Percentiles rank a stretch among this genome's conserved stretches.
These are phyloP conservation scores for Ballota nigra DNA, from an alignment of 257 asterid genomes.

Conservation along the genomic window DNA sequence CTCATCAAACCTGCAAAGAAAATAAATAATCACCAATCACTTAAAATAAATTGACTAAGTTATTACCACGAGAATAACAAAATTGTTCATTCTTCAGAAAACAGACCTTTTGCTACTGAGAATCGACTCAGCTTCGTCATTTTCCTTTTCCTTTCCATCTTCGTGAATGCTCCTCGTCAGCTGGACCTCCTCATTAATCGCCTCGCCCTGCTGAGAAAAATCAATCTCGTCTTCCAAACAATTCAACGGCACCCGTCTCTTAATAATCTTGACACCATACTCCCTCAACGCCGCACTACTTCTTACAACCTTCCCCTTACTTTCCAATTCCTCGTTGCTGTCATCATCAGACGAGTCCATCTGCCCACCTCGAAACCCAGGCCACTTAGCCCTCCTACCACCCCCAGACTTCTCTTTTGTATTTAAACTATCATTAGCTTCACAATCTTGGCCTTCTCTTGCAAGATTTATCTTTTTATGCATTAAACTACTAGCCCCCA, in stretches of 20 bases:
- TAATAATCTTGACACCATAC: conserved; percentile 51
- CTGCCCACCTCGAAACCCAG: conserved; percentile 44
- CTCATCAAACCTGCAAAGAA: conserved; percentile 81
- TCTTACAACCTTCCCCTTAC: conserved; percentile 30
- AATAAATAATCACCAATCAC: conserved; percentile 21
- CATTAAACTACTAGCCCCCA: conserved; percentile 23
- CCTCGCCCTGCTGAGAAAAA: conserved; percentile 57
- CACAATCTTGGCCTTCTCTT: conserved; percentile 36
- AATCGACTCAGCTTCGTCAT: conserved; percentile 48
- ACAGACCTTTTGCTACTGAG: conserved; percentile 73
- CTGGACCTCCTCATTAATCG: conserved; percentile 55
- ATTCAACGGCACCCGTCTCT: conserved; percentile 65
- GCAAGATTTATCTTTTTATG: conserved; percentile 28
- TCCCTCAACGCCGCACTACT: conserved; percentile 85
- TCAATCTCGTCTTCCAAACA: conserved; percentile 63
- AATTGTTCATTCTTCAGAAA: too few relatives aligned
- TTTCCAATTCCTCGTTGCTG: conserved; percentile 34
- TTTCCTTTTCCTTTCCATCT: conserved; percentile 32
- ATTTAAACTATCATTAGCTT: conserved; percentile 27
- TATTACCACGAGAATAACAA: too few relatives aligned
- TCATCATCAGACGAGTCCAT: conserved; percentile 47
- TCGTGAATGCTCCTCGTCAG: conserved; percentile 47
- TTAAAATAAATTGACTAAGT: too few relatives aligned
- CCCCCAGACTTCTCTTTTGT: conserved; percentile 24
- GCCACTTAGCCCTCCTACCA: conserved; percentile 43